phyloP scores from a whole-genome alignment of 257 asterid genomes.

The Solanum sitiens region DNA sequence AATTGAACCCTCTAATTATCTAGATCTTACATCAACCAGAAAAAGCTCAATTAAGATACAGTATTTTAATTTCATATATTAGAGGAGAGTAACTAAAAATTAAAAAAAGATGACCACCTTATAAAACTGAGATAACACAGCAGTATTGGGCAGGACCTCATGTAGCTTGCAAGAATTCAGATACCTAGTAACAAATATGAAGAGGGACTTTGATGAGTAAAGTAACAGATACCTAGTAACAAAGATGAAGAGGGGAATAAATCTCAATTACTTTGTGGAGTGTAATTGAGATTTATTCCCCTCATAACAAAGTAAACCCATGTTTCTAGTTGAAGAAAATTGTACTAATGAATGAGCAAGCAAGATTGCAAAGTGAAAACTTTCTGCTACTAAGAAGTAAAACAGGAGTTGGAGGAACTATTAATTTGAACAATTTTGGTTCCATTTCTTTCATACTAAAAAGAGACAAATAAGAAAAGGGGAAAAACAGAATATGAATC shows the following conservation, averaged over 20 bases:
- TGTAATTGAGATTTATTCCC: not conserved
- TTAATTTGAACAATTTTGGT: not conserved
- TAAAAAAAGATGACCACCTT: slow-evolving; percentile 3
- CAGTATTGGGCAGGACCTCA: not conserved
- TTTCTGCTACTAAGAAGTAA: not conserved
- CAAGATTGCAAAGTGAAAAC: not conserved
- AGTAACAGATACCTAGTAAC: not conserved
- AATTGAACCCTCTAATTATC: not conserved
- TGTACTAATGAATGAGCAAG: not conserved
- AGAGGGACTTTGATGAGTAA: not conserved
- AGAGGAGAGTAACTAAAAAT: not conserved
- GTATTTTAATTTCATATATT: too few species aligned
- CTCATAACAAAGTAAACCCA: not conserved
- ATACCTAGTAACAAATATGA: slow-evolving; percentile 1
- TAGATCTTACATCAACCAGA: not conserved
- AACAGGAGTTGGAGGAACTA: not conserved
- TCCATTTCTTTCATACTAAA: not conserved
- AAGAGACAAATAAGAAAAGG: not conserved
- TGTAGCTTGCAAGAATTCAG: slow-evolving; percentile 17
- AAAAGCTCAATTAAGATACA: not conserved
- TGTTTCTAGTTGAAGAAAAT: not conserved
- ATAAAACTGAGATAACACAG: slow-evolving; percentile 5
- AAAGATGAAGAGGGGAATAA: too few species aligned
- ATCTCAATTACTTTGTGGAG: too few species aligned
- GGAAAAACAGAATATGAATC: not conserved